These are phyloP conservation scores for Rubia tinctorum DNA, from an alignment of 305 asterid species.

Conservation along the genomic window DNA sequence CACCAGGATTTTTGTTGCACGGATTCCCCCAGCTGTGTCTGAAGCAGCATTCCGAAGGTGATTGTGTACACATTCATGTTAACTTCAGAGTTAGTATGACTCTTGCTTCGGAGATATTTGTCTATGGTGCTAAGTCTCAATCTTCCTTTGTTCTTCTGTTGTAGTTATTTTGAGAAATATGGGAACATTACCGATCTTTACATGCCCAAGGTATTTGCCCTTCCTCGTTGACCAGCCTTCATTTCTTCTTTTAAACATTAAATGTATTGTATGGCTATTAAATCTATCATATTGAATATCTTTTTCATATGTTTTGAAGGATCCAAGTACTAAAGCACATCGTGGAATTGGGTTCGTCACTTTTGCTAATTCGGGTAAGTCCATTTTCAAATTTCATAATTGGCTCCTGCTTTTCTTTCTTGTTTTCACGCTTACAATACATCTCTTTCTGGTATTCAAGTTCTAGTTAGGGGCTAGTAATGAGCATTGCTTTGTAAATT, in stretches of 20 bases:
- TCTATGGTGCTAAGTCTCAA: not conserved
- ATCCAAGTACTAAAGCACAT: slow-evolving; percentile 86
- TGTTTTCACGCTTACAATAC: not conserved
- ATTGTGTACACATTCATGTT: not conserved
- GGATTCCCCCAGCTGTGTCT: slow-evolving; percentile 82
- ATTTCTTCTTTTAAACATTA: not conserved
- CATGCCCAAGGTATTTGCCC: slow-evolving; percentile 87
- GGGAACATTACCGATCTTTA: slow-evolving; percentile 89
- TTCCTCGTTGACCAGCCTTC: not conserved
- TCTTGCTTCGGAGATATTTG: not conserved
- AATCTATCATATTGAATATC: not conserved
- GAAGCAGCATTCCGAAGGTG: slow-evolving; percentile 90
- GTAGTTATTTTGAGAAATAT: slow-evolving; percentile 90
- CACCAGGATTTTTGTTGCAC: slow-evolving; percentile 92
- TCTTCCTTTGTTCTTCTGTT: slow-evolving; percentile 17
- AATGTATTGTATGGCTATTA: not conserved
- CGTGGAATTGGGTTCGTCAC: slow-evolving; percentile 99
- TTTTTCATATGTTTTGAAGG: slow-evolving; percentile 38
- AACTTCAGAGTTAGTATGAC: not conserved
- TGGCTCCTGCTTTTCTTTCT: not conserved
- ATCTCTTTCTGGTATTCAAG: not conserved
- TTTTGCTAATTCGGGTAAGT: slow-evolving; percentile 74
- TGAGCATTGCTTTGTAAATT: not conserved
- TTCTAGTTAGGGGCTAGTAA: not conserved
- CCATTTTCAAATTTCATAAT: slow-evolving; percentile 11